Evolutionary conservation across 2,329 filamentous ascomycete genomes (phyloP).

Genomic region (Colletotrichum chrysophilum): DNA sequence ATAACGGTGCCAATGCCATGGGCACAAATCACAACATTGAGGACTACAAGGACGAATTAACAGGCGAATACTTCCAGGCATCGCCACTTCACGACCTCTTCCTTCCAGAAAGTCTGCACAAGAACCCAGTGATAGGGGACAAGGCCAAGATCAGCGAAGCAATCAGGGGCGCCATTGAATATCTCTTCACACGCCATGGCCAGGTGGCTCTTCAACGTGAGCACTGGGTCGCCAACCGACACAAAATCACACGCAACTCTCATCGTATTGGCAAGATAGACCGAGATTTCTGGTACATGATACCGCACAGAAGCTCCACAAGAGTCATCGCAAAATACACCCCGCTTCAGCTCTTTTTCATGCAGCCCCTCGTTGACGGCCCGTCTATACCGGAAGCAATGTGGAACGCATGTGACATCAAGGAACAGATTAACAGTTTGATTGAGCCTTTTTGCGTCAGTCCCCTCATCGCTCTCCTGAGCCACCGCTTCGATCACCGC

Average conservation of each 20-base stretch:
- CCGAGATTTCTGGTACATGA: background rate
- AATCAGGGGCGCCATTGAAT: background rate
- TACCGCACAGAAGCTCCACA: background rate
- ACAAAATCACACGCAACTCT: background rate
- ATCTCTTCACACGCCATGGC: background rate
- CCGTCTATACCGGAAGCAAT: background rate
- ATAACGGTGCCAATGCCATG: background rate
- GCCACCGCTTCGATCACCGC: background rate
- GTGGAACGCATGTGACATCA: background rate
- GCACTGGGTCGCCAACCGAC: background rate
- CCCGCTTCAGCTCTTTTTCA: constrained; percentile 4
- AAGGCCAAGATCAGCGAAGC: background rate
- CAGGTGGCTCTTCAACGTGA: background rate
- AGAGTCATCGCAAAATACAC: background rate
- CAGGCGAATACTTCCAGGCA: background rate
- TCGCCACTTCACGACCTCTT: constrained; percentile 12
- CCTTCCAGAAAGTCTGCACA: background rate
- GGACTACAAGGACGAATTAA: background rate
- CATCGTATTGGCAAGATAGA: background rate
- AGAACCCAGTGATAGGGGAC: background rate
- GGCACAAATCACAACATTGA: background rate
- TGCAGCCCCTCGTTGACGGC: constrained; percentile 2
- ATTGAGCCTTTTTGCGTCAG: background rate
- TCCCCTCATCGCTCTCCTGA: background rate
- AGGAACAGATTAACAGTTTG: background rate